Conservation (phyloP, 352 stramenopile species). For the Globisporangium paddicum region DNA sequence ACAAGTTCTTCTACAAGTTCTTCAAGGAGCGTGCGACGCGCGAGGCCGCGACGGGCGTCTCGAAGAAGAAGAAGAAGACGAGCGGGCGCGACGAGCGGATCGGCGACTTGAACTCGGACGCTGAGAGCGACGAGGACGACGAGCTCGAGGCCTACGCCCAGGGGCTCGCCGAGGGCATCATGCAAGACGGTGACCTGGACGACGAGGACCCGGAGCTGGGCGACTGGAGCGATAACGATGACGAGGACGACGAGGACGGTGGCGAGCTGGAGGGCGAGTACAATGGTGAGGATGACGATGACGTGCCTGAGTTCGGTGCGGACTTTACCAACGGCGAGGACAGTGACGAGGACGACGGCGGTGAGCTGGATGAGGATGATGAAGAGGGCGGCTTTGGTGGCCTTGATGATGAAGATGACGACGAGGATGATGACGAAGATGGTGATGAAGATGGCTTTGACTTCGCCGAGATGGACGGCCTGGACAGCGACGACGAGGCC, state of each 20-base stretch:
- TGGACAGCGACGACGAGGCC: slow-evolving; percentile 48
- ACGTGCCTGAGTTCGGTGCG: background rate
- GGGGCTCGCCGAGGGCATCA: slow-evolving; percentile 86
- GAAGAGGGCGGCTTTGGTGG: slow-evolving; percentile 26
- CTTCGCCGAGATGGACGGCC: slow-evolving; percentile 18
- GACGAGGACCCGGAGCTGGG: slow-evolving; percentile 75
- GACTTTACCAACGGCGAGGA: slow-evolving; percentile 25
- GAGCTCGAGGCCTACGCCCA: slow-evolving; percentile 88
- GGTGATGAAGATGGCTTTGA: slow-evolving; percentile 27
- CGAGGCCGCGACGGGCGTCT: slow-evolving; percentile 25
- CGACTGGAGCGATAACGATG: slow-evolving; percentile 55
- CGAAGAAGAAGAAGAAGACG: slow-evolving; percentile 36
- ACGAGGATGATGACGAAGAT: slow-evolving; percentile 20
- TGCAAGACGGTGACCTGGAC: slow-evolving; percentile 75
- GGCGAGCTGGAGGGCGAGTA: slow-evolving; percentile 16
- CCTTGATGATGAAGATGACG: slow-evolving; percentile 47
- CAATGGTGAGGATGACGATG: slow-evolving; percentile 18
- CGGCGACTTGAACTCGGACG: slow-evolving; percentile 53
- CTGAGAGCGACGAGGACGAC: slow-evolving; percentile 65
- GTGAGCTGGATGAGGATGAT: slow-evolving; percentile 13
- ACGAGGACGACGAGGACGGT: slow-evolving; percentile 40
- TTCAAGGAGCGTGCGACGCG: slow-evolving; percentile 81
- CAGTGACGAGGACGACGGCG: slow-evolving; percentile 35
- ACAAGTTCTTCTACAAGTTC: slow-evolving; percentile 94
- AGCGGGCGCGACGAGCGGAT: slow-evolving; percentile 28